Percentiles rank a stretch among this genome's conserved stretches.
Evolutionary conservation across 345 rosid genomes (phyloP).

Genomic region (Viola odorata): DNA sequence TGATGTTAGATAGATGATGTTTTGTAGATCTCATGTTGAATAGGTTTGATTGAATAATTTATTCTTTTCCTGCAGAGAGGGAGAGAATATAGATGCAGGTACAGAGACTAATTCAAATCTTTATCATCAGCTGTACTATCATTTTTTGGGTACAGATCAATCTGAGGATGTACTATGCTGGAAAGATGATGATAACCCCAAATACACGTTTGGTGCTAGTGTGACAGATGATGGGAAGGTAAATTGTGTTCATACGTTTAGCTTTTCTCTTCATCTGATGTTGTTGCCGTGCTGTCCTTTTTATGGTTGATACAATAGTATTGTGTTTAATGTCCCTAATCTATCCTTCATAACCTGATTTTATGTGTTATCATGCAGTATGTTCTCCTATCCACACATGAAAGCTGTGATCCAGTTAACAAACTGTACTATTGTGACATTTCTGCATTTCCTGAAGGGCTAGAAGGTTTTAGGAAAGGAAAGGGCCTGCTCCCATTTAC

Average conservation of each 20-base stretch:
- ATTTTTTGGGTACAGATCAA: constrained; percentile 69
- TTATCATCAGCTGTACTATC: constrained; percentile 75
- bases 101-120: constrained; percentile 85
- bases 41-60: background rate
- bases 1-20: background rate
- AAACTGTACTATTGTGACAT: constrained; percentile 70
- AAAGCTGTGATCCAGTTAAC: constrained; percentile 77
- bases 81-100: constrained; percentile 78
- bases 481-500: constrained; percentile 54
- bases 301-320: background rate
- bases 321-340: background rate
- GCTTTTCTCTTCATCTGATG: background rate
- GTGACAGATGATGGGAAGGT: constrained; percentile 95
- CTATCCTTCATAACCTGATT: constrained; percentile 1
- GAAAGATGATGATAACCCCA: constrained; percentile 80
- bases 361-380: constrained; percentile 45
- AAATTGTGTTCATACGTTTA: background rate
- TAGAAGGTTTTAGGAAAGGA: constrained; percentile 54
- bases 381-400: constrained; percentile 46
- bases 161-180: constrained; percentile 86
- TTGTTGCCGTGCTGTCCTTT: background rate
- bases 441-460: constrained; percentile 56
- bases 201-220: constrained; percentile 40
- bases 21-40: background rate
- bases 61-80: constrained; percentile 47